These are phyloP conservation scores for Mycena amicta DNA, from an alignment of 768 basidiomycete genomes.

Conservation along the genomic window DNA sequence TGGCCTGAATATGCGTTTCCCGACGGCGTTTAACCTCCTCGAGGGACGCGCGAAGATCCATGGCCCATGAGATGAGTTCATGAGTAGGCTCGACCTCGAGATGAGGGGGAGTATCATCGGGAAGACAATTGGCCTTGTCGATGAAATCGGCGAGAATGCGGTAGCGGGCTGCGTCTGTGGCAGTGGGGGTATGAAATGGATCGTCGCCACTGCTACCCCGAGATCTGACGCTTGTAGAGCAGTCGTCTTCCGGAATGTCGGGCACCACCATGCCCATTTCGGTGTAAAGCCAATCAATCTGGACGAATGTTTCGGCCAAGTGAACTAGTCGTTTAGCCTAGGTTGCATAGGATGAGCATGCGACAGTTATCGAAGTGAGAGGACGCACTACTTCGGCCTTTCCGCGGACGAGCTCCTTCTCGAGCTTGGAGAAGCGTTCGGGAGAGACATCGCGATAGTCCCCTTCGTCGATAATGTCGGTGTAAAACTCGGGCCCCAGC, in stretches of 20 bases:
- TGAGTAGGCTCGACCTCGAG: slow-evolving; percentile 82
- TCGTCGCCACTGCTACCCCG: slow-evolving; percentile 17
- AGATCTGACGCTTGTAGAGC: slow-evolving; percentile 16
- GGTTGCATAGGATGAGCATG: background rate
- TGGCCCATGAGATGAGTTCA: slow-evolving; percentile 74
- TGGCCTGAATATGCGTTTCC: slow-evolving; percentile 84
- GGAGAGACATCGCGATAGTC: slow-evolving; percentile 73
- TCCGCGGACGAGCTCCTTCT: slow-evolving; percentile 82
- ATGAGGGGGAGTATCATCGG: slow-evolving; percentile 46
- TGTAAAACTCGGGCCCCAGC: slow-evolving; percentile 61
- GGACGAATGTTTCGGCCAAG: slow-evolving; percentile 64
- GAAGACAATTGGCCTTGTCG: slow-evolving; percentile 32
- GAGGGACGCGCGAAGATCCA: slow-evolving; percentile 56
- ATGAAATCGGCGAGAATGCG: slow-evolving; percentile 62
- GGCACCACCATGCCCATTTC: slow-evolving; percentile 77
- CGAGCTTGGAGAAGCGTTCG: slow-evolving; percentile 77
- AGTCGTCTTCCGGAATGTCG: slow-evolving; percentile 22
- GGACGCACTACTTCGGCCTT: slow-evolving; percentile 83
- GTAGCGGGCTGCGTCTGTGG: slow-evolving; percentile 50
- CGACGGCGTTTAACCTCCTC: slow-evolving; percentile 74
- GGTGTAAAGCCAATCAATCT: slow-evolving; percentile 80
- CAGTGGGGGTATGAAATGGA: slow-evolving; percentile 22
- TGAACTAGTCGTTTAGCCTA: slow-evolving; percentile 70
- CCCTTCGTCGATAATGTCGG: slow-evolving; percentile 53
- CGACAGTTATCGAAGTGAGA: too few species aligned